Percentiles rank a stretch among this genome's conserved stretches.
Conservation (phyloP, 164 flowering plant species). For the Buxus sempervirens region DNA sequence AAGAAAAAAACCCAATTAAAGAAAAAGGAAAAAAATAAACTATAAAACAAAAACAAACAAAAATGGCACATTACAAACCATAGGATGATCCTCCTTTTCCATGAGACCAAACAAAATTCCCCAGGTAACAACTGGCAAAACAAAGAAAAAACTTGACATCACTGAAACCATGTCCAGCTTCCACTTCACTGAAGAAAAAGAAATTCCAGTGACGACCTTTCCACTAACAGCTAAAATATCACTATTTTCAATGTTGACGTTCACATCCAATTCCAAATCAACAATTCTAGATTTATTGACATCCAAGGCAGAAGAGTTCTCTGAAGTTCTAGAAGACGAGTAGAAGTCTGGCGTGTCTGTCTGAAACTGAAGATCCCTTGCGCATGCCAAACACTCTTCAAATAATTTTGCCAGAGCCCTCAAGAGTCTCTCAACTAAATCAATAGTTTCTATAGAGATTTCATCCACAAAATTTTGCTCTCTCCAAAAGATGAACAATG, state of each 20-base stretch:
- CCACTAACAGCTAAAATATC: slow-evolving; percentile 38
- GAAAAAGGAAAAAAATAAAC: background rate
- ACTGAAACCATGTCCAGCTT: slow-evolving; percentile 63
- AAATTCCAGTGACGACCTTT: slow-evolving; percentile 22
- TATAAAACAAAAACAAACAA: background rate
- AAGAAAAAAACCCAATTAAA: background rate
- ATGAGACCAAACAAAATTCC: slow-evolving; percentile 54
- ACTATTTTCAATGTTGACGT: slow-evolving; percentile 43
- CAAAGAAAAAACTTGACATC: slow-evolving; percentile 60
- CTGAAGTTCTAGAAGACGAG: slow-evolving; percentile 18
- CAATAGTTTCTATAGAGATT: slow-evolving; percentile 27
- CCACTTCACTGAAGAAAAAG: slow-evolving; percentile 40
- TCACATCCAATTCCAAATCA: slow-evolving; percentile 82
- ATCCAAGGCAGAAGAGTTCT: slow-evolving; percentile 16
- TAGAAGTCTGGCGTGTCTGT: slow-evolving; percentile 19
- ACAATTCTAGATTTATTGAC: slow-evolving; percentile 39
- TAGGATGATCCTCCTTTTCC: slow-evolving; percentile 51
- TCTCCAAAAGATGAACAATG: slow-evolving; percentile 37
- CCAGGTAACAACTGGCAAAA: slow-evolving; percentile 64
- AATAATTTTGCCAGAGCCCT: slow-evolving; percentile 45
- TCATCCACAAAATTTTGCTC: slow-evolving; percentile 28
- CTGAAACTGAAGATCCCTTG: slow-evolving; percentile 31
- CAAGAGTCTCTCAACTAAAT: slow-evolving; percentile 56
- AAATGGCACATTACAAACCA: slow-evolving; percentile 35
- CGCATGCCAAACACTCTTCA: slow-evolving; percentile 34